Evolutionary conservation across 345 rosid genomes (phyloP), one percentile per base, ranked within the genome.

Genomic region (Hypericum perforatum): DNA sequence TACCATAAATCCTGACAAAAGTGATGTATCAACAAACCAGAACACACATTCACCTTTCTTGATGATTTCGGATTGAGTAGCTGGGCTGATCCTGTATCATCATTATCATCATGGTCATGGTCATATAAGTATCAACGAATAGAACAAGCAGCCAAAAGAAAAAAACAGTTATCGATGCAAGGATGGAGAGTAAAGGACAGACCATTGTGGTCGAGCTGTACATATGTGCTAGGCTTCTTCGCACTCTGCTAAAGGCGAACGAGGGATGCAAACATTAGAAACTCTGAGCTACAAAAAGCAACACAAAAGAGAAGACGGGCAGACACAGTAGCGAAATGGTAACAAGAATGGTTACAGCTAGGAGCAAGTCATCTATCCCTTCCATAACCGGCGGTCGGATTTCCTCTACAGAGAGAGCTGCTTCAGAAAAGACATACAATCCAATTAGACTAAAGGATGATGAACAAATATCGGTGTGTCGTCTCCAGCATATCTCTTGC

Each of bases 301-400:
- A 11, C 47, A 54, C 36, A 48, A 11, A 22, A 32, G 51, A 16
- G 11, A 56, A 59, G 39, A 41, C 37, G n/a, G n/a, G n/a, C n/a
- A n/a, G n/a, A n/a, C n/a, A n/a, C n/a, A n/a, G n/a, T n/a, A n/a
- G n/a, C n/a, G n/a, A n/a, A n/a, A n/a, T n/a, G n/a, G n/a, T n/a
- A n/a, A n/a, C n/a, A n/a, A 36, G 48, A 56, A 36, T 40, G 52
- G 73, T 76, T 72, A 79, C 81, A 38, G 52, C 62, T n/a, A n/a
- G n/a, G 59, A 58, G 45, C 49, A 77, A 58, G 45, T 58, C 69
- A 65, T 70, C 82, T 45, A 82, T 42, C 43, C 94, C 89, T 71
- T 80, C 90, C 83, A 90, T 66, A 49, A 57, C n/a, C 16, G 95
- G 97, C 39, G 70, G 86, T 52, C 74, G 64, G 32, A 80, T 70